These are phyloP conservation scores for Arthrobotrys megalospora DNA, from an alignment of 2,329 filamentous ascomycete species.

Conservation along the genomic window DNA sequence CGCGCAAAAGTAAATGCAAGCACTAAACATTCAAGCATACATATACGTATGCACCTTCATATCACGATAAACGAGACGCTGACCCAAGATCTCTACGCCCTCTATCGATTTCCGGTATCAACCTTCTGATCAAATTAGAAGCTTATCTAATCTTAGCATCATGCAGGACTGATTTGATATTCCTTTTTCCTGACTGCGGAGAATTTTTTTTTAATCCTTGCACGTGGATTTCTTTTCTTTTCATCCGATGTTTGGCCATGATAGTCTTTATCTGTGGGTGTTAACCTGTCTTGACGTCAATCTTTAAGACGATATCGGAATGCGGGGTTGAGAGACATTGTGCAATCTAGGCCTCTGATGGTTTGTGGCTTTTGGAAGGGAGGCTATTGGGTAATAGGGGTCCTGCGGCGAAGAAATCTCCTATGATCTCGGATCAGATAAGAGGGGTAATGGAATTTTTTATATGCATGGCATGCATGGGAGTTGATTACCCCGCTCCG, in stretches of 20 bases:
- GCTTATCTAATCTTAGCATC: constrained; percentile 36
- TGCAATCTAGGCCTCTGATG: constrained; percentile 16
- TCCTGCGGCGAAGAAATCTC: neutral
- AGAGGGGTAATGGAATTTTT: constrained; percentile 24
- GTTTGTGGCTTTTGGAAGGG: constrained; percentile 14
- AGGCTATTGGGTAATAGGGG: constrained; percentile 14
- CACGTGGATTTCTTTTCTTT: constrained; percentile 4
- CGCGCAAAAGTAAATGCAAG: constrained; percentile 22
- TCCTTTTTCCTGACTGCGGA: constrained; percentile 30
- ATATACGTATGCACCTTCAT: constrained; percentile 22
- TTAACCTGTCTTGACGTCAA: constrained; percentile 28
- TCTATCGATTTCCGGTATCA: constrained; percentile 3
- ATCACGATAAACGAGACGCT: constrained; percentile 26
- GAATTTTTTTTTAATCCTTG: constrained; percentile 28
- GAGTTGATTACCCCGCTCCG: constrained; percentile 28
- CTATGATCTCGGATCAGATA: constrained; percentile 28
- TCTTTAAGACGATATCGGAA: constrained; percentile 18
- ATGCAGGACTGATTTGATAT: constrained; percentile 22
- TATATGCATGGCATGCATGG: constrained; percentile 28
- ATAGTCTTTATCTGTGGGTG: constrained; percentile 17
- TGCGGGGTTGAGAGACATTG: constrained; percentile 26
- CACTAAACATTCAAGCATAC: constrained; percentile 19
- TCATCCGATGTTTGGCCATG: constrained; percentile 19
- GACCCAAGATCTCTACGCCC: constrained; percentile 22
- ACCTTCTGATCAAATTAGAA: constrained; percentile 3